A percentile compares a stretch with the other conserved stretches of the same genome.
phyloP scores from a whole-genome alignment of 331 rosid species.

The Telfairia occidentalis region DNA sequence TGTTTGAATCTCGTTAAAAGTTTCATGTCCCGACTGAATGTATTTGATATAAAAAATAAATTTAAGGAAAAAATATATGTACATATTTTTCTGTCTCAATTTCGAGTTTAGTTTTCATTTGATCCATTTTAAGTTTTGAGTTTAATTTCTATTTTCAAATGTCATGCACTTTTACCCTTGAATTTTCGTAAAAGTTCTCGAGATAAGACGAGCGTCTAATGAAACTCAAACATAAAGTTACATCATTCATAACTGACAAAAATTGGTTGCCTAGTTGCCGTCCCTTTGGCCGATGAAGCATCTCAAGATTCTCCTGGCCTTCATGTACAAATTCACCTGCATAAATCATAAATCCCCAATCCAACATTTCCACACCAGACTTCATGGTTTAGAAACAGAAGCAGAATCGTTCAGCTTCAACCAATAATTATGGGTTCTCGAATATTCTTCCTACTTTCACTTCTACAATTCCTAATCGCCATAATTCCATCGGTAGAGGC shows the following conservation, averaged over 20 bases:
- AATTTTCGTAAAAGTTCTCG: too few relatives aligned
- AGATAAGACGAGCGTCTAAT: not conserved
- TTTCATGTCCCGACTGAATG: too few relatives aligned
- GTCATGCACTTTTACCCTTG: too few relatives aligned
- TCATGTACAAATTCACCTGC: not conserved
- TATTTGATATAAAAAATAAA: too few relatives aligned
- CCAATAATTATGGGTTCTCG: slow-evolving; percentile 8
- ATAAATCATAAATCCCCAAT: not conserved
- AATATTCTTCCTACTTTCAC: not conserved
- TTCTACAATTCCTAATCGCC: not conserved
- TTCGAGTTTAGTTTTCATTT: too few relatives aligned
- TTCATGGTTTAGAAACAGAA: not conserved
- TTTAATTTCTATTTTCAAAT: too few relatives aligned
- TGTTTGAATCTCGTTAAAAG: too few relatives aligned
- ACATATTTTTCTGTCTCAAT: too few relatives aligned
- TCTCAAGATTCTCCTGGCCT: not conserved
- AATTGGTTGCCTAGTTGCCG: not conserved
- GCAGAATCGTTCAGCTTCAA: not conserved
- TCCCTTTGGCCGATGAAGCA: not conserved
- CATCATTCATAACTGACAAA: not conserved
- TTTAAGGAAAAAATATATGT: too few relatives aligned
- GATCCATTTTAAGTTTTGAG: too few relatives aligned
- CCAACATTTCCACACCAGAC: not conserved
- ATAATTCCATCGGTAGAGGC: slow-evolving; percentile 2
- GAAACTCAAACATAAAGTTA: not conserved